Evolutionary conservation across 257 asterid genomes (phyloP).

Genomic region (Knoxia roxburghii): DNA sequence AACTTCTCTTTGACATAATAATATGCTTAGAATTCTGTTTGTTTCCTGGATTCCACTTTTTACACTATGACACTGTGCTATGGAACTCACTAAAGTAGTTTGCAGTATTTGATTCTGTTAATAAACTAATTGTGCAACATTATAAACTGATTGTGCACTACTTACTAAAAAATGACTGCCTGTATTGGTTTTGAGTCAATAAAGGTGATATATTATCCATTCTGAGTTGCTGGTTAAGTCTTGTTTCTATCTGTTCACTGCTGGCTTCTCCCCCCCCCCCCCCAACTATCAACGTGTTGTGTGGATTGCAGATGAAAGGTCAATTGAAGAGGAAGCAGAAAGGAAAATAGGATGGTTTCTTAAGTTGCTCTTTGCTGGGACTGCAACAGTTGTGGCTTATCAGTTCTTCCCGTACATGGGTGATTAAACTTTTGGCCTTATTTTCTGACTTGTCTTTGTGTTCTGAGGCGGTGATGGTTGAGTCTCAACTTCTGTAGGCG

Average conservation of each 20-base stretch:
- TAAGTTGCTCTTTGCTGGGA: conserved; percentile 71
- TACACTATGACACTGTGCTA: not conserved
- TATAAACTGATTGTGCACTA: not conserved
- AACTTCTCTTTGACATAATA: not conserved
- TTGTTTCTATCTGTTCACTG: not conserved
- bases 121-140: too few species aligned
- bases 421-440: conserved; percentile 8
- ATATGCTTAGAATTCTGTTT: too few species aligned
- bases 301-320: conserved; percentile 43
- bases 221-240: not conserved
- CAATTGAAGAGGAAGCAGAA: conserved; percentile 85
- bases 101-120: not conserved
- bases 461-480: conserved; percentile 12
- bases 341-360: conserved; percentile 87
- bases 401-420: conserved; percentile 91
- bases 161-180: not conserved
- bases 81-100: not conserved
- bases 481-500: conserved; percentile 48
- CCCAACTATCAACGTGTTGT: conserved; percentile 5
- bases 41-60: too few species aligned
- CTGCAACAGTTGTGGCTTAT: conserved; percentile 71
- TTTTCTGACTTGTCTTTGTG: conserved; percentile 3
- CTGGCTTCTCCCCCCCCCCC: conserved; percentile 4
- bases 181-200: not conserved
- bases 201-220: not conserved